Conservation (phyloP, 495 filamentous ascomycete genomes). For the Amphirosellinia nigrospora region DNA sequence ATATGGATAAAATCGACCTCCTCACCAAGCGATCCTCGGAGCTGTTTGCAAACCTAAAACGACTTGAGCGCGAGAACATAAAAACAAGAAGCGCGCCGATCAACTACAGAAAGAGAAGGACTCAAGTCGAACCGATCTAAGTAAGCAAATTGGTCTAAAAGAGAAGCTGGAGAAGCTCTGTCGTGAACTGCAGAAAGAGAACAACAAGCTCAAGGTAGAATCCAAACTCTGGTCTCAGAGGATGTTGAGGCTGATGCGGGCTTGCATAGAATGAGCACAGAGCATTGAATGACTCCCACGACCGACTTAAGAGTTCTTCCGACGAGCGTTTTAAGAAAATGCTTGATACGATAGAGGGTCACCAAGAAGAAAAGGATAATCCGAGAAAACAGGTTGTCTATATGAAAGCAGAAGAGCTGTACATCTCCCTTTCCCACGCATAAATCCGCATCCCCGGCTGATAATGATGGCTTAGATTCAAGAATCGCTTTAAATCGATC, state of each 20-base stretch:
- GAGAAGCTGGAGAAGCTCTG: conserved; percentile 96
- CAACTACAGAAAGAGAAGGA: conserved; percentile 97
- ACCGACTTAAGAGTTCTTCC: conserved; percentile 78
- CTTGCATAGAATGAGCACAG: conserved; percentile 82
- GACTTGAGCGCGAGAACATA: conserved; percentile 87
- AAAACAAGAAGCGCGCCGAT: conserved; percentile 97
- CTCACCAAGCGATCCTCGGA: conserved; percentile 92
- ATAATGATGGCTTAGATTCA: conserved; percentile 65
- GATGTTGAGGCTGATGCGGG: conserved; percentile 39
- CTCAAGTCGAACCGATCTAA: conserved; percentile 81
- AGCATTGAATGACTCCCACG: conserved; percentile 81
- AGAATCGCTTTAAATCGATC: conserved; percentile 87
- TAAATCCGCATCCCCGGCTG: conserved; percentile 27
- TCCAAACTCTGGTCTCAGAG: background rate
- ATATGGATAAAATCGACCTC: conserved; percentile 75
- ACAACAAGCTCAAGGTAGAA: conserved; percentile 87
- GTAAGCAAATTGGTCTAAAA: conserved; percentile 83
- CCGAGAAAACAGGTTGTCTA: conserved; percentile 74
- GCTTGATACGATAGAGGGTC: conserved; percentile 80
- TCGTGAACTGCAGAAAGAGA: conserved; percentile 89
- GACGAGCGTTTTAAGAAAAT: conserved; percentile 68
- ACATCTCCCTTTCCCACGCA: conserved; percentile 38
- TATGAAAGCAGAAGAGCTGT: conserved; percentile 88
- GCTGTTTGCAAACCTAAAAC: conserved; percentile 90
- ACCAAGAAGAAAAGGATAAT: conserved; percentile 77